Base-by-base conservation (phyloP, 306 rosid species). In the Prunus mume region DNA sequence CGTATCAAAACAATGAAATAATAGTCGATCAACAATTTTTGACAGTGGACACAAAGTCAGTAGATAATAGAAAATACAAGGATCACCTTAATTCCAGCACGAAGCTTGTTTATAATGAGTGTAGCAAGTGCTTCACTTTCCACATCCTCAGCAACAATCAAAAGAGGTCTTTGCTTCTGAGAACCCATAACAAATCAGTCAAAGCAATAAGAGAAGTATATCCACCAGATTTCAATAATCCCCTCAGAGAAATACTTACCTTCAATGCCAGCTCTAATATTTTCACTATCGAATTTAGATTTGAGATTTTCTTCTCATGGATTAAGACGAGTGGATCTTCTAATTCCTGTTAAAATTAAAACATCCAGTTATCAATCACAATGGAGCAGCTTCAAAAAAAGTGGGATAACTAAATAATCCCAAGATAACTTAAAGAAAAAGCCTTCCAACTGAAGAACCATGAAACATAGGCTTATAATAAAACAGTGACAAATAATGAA, bases 101-200 rank as follows among this genome's bases (percentile, higher is more conserved):
- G 97, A 24, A 91, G 93, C 86, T 94, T 94, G 72, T 94, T 94
- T 64, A 94, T 78, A 76, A 94, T 88, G 34, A 94, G 95, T n/a
- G 93, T 90, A 34, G 97, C 95, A 38, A 94, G 82, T 27, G 97
- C 96, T n/a, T 94, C 98, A 82, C 96, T 92, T 83, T 92, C 98
- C 64, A 94, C 88, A 82, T 94, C 98, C 82, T 94, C 98, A 0
- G 97, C 76, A 58, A 94, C 92, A 81, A 94, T 90, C 75, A 94
- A 68, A 22, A 94, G 76, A 13, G 98, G 91, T 73, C 92, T 89
- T 87, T 92, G 96, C 65, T 75, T 85, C 98, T 94, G 87, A 24
- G 28, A 73, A 82, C 1, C 18, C 68, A 66, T 4, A 76, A 65
- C 50, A 54, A n/a, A n/a, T 63, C 28, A 38, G 63, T 38, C 6